Evolutionary conservation across 2,329 filamentous ascomycete species (phyloP), one percentile per base, ranked within the genome.

Genomic region (Uncinocarpus reesii): DNA sequence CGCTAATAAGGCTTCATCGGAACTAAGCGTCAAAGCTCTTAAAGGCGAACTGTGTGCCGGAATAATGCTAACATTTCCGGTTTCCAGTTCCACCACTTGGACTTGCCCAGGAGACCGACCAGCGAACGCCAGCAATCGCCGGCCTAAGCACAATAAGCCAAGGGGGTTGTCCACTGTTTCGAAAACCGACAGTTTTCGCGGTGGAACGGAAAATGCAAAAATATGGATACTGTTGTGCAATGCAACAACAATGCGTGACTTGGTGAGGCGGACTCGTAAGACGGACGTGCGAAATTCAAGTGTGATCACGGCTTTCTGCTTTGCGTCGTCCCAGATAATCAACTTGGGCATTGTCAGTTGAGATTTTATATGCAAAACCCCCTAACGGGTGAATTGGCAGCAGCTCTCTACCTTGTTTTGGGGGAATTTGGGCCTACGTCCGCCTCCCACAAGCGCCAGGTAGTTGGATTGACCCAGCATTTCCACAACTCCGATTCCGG

Each of bases 391-490:
- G 28, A 23, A 7, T 7, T 32, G 2, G n/a, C 7, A 29, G 24
- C n/a, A n/a, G 47, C 16, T 37, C 8, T 34, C 53, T 60, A 81
- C 86, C 73, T 93, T 94, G 67, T 89, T 93, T 62, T 84, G 83
- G 11, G 87, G 81, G 58, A 87, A 92, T 60, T 90, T 90, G 46
- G 89, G 87, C 51, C 81, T 80, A 58, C 78, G 84, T 42, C 92
- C 88, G 57, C 90, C 90, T 54, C 89, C 89, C 48, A 95, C 87
- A 7, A 96, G 76, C 23, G 86, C 90, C 29, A 95, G 74, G 64
- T 89, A 94, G 68, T 90, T 89, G 46, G 86, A 81, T 56, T 81
- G 84, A 37, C 84, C 85, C 63, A 95, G 81, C 85, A 95, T 92
- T 65, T 88, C 83, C 21, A 83, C 85, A 34, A 86, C 74, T 34